phyloP scores from a whole-genome alignment of 306 rosid genomes.

The Prunus padus region DNA sequence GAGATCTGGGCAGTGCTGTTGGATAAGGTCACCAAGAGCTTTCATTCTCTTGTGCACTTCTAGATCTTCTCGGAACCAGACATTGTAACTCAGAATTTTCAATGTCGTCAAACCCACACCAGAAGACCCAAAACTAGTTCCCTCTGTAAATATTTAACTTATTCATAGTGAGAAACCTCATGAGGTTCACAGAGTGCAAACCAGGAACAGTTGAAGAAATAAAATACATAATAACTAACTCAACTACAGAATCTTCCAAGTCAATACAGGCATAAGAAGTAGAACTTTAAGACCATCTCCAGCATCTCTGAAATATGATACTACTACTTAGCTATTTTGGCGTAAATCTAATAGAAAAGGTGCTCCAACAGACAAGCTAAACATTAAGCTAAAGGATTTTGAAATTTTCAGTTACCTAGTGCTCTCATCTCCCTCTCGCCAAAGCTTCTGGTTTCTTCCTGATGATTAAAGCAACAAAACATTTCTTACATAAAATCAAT shows the following conservation, averaged over 20 bases:
- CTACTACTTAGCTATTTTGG: background rate
- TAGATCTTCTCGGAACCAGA: constrained; percentile 84
- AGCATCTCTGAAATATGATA: background rate
- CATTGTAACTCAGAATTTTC: constrained; percentile 73
- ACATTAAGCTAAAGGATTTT: background rate
- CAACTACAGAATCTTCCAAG: background rate
- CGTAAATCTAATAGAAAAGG: background rate
- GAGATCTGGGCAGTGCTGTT: constrained; percentile 62
- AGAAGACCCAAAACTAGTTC: constrained; percentile 18
- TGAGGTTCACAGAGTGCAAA: background rate
- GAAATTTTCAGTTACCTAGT: background rate
- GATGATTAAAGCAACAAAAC: background rate
- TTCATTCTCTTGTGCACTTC: constrained; percentile 75
- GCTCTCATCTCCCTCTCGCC: background rate
- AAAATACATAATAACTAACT: background rate
- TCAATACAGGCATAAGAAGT: background rate
- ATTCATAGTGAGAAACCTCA: background rate
- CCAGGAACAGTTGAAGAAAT: background rate
- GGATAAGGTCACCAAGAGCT: constrained; percentile 78
- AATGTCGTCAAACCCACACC: constrained; percentile 29
- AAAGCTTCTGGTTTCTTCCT: background rate
- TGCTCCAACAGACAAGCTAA: background rate
- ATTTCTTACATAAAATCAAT: background rate
- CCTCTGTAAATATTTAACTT: constrained; percentile 33
- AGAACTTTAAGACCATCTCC: background rate